These are phyloP conservation scores for Aspergillus conjunctus DNA, from an alignment of 495 filamentous ascomycete genomes.

Conservation along the genomic window DNA sequence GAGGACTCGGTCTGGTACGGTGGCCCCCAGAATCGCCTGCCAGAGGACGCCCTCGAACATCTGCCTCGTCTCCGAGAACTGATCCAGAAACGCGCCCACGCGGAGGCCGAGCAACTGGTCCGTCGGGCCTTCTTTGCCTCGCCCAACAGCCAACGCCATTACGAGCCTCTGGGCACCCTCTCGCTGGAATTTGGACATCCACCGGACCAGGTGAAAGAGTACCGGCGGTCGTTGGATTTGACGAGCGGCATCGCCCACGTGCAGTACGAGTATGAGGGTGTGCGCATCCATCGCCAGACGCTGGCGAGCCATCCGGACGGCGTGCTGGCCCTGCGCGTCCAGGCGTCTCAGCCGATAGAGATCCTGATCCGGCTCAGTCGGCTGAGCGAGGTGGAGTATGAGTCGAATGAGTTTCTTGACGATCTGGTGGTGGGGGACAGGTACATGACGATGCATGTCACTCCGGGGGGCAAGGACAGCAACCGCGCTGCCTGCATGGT, in stretches of 20 bases:
- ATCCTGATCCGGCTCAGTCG: slow-evolving; percentile 35
- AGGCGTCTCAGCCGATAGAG: slow-evolving; percentile 31
- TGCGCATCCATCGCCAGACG: slow-evolving; percentile 37
- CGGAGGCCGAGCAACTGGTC: slow-evolving; percentile 44
- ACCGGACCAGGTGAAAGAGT: slow-evolving; percentile 32
- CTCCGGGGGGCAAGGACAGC: slow-evolving; percentile 38
- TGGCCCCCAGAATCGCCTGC: slow-evolving; percentile 47
- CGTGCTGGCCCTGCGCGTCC: slow-evolving; percentile 45
- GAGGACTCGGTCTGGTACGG: slow-evolving; percentile 60
- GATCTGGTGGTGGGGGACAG: slow-evolving; percentile 27
- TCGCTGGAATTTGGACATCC: slow-evolving; percentile 49
- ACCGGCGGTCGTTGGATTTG: slow-evolving; percentile 50
- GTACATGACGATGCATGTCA: slow-evolving; percentile 42
- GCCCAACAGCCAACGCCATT: slow-evolving; percentile 48
- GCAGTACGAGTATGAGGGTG: slow-evolving; percentile 37
- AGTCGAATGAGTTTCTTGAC: slow-evolving; percentile 47
- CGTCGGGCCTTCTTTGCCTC: slow-evolving; percentile 43
- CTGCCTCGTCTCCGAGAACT: slow-evolving; percentile 42
- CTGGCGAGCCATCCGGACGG: slow-evolving; percentile 45
- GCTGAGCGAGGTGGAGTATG: slow-evolving; percentile 41
- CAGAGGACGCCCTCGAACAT: slow-evolving; percentile 36
- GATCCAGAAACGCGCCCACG: slow-evolving; percentile 43
- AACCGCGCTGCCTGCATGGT: slow-evolving; percentile 39
- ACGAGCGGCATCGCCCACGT: slow-evolving; percentile 38
- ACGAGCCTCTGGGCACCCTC: slow-evolving; percentile 50